A percentile compares a stretch with the other conserved stretches of the same genome.
Evolutionary conservation across 495 filamentous ascomycete genomes (phyloP).

Genomic region (Aspergillus steynii): DNA sequence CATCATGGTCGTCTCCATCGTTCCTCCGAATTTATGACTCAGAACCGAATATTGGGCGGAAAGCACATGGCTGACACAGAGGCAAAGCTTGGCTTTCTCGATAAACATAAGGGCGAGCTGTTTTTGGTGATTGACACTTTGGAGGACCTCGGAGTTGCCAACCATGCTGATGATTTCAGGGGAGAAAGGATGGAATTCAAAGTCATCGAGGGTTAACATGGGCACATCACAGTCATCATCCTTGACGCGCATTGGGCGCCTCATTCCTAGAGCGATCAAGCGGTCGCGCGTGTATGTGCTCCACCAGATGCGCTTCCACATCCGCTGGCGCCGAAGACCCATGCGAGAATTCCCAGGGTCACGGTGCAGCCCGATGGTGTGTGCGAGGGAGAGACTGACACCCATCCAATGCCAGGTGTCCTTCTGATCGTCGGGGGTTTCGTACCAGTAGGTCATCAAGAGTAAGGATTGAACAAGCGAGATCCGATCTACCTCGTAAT

Average conservation of each 20-base stretch:
- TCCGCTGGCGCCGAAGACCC: constrained; percentile 64
- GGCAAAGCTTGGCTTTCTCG: constrained; percentile 85
- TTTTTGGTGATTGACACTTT: constrained; percentile 64
- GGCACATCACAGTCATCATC: constrained; percentile 87
- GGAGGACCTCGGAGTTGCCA: constrained; percentile 63
- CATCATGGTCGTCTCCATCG: constrained; percentile 83
- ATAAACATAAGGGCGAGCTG: constrained; percentile 85
- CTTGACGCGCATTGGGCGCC: constrained; percentile 85
- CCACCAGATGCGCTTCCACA: constrained; percentile 96
- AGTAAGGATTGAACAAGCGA: constrained; percentile 80
- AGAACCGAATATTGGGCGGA: constrained; percentile 87
- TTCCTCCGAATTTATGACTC: constrained; percentile 74
- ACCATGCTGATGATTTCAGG: constrained; percentile 65
- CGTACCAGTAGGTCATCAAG: constrained; percentile 90
- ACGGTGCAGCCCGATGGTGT: constrained; percentile 81
- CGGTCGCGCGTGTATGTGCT: constrained; percentile 89
- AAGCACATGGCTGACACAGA: constrained; percentile 81
- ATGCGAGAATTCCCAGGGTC: constrained; percentile 76
- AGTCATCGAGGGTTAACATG: constrained; percentile 80
- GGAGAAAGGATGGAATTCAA: constrained; percentile 69
- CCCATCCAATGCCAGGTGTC: constrained; percentile 95
- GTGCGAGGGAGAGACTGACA: constrained; percentile 76
- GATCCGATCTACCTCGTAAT: constrained; percentile 80
- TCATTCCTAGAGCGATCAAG: constrained; percentile 84
- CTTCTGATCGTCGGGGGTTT: constrained; percentile 85